Evolutionary conservation across 352 stramenopile genomes (phyloP).

Genomic region (Saprolegnia parasitica): DNA sequence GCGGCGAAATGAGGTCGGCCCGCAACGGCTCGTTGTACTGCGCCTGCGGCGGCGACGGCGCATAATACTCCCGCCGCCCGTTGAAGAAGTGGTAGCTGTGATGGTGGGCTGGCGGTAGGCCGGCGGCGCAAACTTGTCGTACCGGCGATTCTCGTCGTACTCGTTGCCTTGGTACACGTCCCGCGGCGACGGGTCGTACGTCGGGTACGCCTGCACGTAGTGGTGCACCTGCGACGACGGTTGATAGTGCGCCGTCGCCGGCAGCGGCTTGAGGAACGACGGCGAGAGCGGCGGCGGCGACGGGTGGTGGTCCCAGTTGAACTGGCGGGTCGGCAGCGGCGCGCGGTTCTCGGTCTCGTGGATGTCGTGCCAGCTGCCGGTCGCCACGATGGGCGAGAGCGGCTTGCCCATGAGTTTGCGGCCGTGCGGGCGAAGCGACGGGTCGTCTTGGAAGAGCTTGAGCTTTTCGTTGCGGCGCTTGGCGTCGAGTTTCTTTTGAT

Average conservation of each 20-base stretch:
- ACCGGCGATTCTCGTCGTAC: too few species aligned
- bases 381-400: not conserved
- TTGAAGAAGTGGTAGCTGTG: too few species aligned
- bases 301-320: not conserved
- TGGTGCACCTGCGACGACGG: not conserved
- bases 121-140: too few species aligned
- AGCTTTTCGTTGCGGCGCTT: constrained; percentile 65
- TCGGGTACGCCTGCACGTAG: not conserved
- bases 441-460: constrained; percentile 19
- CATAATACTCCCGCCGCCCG: not conserved
- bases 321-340: not conserved
- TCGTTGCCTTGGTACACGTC: too few species aligned
- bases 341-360: not conserved
- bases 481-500: constrained; percentile 77
- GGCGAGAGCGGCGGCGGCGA: not conserved
- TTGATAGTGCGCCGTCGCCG: too few species aligned
- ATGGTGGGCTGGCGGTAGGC: too few species aligned
- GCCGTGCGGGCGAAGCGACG: not conserved
- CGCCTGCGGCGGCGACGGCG: not conserved
- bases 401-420: not conserved
- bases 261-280: not conserved
- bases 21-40: too few species aligned
- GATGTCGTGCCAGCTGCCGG: not conserved
- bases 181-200: too few species aligned
- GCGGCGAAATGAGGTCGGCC: not conserved